Percentiles rank a stretch among this genome's conserved stretches.
phyloP scores from a whole-genome alignment of 345 rosid genomes.

The Salix purpurea region DNA sequence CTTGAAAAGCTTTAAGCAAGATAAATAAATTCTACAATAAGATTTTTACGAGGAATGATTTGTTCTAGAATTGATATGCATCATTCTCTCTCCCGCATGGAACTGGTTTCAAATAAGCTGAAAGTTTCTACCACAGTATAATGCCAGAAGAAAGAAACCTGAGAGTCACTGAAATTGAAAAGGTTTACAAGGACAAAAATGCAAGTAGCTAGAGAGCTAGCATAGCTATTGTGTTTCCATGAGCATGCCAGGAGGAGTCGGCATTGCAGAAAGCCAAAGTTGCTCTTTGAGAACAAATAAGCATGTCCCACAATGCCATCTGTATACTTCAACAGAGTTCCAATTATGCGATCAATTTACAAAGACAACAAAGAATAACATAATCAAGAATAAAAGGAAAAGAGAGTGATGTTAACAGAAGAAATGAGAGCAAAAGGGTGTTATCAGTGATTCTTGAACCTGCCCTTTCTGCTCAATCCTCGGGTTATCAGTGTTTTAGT shows the following conservation, averaged over 20 bases:
- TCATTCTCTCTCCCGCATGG: too few relatives aligned
- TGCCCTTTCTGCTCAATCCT: conserved; percentile 66
- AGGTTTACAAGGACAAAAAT: neutral
- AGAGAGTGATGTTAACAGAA: neutral
- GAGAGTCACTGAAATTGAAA: neutral
- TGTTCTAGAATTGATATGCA: too few relatives aligned
- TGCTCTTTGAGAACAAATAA: conserved; percentile 77
- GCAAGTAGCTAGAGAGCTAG: neutral
- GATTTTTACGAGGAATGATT: too few relatives aligned
- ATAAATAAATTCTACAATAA: too few relatives aligned
- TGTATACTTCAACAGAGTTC: conserved; percentile 16
- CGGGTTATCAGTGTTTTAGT: conserved; percentile 58
- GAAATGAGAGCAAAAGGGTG: neutral
- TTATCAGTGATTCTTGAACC: neutral
- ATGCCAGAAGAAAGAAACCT: neutral
- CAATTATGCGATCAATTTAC: neutral
- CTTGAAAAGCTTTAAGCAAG: too few relatives aligned
- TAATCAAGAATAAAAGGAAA: neutral
- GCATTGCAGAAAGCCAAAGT: conserved; percentile 55
- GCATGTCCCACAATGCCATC: conserved; percentile 78
- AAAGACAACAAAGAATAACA: neutral
- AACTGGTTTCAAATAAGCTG: too few relatives aligned
- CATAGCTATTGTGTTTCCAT: conserved; percentile 76
- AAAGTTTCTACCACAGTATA: too few relatives aligned
- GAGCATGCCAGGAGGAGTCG: conserved; percentile 65